phyloP scores from a whole-genome alignment of 1,284 basidiomycete species.

The Apiotrichum domesticum region DNA sequence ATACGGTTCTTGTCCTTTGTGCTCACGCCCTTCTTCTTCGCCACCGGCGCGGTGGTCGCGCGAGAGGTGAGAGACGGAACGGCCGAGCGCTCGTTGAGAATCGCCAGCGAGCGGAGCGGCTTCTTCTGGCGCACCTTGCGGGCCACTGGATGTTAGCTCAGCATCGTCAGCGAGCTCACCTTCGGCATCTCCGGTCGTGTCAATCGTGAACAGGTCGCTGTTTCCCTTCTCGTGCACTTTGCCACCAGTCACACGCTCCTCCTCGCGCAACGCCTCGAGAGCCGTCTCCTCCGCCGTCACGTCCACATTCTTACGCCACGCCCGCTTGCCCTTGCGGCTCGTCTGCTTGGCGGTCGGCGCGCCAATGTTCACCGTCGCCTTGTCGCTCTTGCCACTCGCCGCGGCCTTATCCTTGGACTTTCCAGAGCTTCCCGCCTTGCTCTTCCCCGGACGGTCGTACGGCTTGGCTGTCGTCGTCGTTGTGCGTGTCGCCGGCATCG shows the following conservation, averaged over 20 bases:
- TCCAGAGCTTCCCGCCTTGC: not conserved
- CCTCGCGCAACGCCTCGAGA: slow-evolving; percentile 64
- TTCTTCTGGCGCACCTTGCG: slow-evolving; percentile 44
- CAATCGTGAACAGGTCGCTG: slow-evolving; percentile 69
- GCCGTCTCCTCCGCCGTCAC: slow-evolving; percentile 66
- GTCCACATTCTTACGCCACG: slow-evolving; percentile 90
- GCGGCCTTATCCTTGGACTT: slow-evolving; percentile 18
- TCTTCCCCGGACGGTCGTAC: slow-evolving; percentile 16
- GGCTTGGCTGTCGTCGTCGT: slow-evolving; percentile 8
- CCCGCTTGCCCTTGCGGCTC: slow-evolving; percentile 79
- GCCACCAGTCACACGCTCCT: slow-evolving; percentile 68
- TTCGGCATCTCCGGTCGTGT: slow-evolving; percentile 69
- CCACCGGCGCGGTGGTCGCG: slow-evolving; percentile 26
- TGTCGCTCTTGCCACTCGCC: slow-evolving; percentile 9
- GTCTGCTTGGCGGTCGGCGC: slow-evolving; percentile 69
- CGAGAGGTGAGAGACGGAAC: slow-evolving; percentile 70
- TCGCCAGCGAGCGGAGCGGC: slow-evolving; percentile 68
- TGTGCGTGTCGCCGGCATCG: slow-evolving; percentile 5
- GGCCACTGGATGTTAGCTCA: slow-evolving; percentile 18
- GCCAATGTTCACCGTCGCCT: slow-evolving; percentile 27
- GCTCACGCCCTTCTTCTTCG: slow-evolving; percentile 46
- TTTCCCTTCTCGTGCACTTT: slow-evolving; percentile 47
- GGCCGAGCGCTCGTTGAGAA: slow-evolving; percentile 75
- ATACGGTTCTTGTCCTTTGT: slow-evolving; percentile 67
- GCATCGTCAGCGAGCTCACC: slow-evolving; percentile 48